Evolutionary conservation across 2,329 filamentous ascomycete species (phyloP).

Genomic region (Monilinia fructicola): DNA sequence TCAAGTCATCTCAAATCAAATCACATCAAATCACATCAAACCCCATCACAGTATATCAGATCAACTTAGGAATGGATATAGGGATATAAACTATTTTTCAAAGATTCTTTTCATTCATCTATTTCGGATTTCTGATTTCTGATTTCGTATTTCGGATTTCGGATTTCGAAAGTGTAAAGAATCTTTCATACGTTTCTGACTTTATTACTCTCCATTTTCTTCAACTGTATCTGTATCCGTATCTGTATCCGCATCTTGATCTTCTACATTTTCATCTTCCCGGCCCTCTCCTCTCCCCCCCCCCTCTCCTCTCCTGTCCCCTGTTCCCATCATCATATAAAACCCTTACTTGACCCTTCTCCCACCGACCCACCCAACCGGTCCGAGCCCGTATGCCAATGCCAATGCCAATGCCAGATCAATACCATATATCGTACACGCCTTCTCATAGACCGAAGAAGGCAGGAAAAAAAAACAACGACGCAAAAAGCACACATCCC

Average conservation of each 20-base stretch:
- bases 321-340: neutral
- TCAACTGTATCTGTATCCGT: no score
- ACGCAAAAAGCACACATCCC: neutral
- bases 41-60: no score
- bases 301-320: neutral
- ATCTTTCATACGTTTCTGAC: neutral
- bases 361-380: neutral
- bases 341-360: neutral
- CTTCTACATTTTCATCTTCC: neutral
- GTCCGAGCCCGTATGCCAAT: neutral
- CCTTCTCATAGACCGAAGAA: neutral
- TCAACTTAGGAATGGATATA: neutral
- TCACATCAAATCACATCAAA: no score
- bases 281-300: neutral
- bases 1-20: no score
- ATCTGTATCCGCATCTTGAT: no score
- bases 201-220: no score
- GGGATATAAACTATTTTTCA: no score
- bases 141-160: no score
- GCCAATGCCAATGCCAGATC: neutral
- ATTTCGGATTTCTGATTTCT: no score
- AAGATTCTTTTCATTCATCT: neutral
- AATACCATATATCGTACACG: neutral
- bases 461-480: neutral
- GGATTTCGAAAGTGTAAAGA: neutral